Evolutionary conservation across 345 rosid genomes (phyloP).

Genomic region (Laguncularia racemosa): DNA sequence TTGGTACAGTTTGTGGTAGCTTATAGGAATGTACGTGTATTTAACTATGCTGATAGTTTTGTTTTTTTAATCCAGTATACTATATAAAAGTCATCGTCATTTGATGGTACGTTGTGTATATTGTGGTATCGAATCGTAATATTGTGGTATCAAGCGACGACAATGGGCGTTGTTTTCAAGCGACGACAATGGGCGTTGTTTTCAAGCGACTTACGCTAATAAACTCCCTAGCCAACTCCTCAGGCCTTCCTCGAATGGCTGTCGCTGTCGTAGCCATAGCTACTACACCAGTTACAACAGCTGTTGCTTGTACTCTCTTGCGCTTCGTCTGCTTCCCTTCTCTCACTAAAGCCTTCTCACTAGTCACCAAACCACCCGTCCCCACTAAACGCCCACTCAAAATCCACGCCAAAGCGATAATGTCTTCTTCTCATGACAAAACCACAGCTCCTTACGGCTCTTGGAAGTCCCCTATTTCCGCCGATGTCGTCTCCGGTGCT

Average conservation of each 20-base stretch:
- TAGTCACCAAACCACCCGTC: conserved; percentile 35
- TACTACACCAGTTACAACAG: conserved; percentile 1
- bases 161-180: too few species aligned
- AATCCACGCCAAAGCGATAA: background rate
- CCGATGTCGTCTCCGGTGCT: conserved; percentile 75
- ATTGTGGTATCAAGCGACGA: too few species aligned
- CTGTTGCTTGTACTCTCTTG: background rate
- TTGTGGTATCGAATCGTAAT: too few species aligned
- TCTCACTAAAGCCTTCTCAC: conserved; percentile 6
- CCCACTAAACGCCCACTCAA: conserved; percentile 16
- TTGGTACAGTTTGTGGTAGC: too few species aligned
- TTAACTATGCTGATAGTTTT: too few species aligned
- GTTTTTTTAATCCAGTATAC: too few species aligned
- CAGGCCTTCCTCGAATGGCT: conserved; percentile 8
- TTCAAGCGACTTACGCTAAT: too few species aligned
- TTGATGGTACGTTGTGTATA: too few species aligned
- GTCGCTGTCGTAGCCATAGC: conserved; percentile 16
- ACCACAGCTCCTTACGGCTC: conserved; percentile 76
- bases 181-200: too few species aligned
- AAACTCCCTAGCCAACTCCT: too few species aligned
- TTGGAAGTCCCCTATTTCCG: conserved; percentile 91
- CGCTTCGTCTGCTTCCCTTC: background rate
- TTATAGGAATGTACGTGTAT: too few species aligned
- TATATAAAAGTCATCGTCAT: too few species aligned
- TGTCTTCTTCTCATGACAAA: conserved; percentile 10